Conservation (phyloP, 345 rosid species). For the Gossypium anomalum region DNA sequence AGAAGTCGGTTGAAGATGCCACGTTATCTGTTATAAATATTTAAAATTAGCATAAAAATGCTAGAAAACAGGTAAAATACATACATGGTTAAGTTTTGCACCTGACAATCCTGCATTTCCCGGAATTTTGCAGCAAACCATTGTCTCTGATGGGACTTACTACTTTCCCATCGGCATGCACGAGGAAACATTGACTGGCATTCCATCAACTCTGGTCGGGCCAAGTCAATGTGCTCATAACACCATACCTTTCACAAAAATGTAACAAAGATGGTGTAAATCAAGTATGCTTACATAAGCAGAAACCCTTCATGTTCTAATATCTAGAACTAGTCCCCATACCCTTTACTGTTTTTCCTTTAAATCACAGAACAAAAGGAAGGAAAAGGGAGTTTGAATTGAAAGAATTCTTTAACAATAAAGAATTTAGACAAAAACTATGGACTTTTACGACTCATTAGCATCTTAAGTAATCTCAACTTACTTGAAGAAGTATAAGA, state of each 20-base stretch:
- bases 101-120: conserved; percentile 38
- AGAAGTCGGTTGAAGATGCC: conserved; percentile 33
- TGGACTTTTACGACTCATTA: neutral
- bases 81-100: neutral
- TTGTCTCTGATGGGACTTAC: conserved; percentile 29
- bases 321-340: neutral
- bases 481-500: conserved; percentile 44
- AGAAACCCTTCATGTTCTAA: neutral
- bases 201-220: conserved; percentile 31
- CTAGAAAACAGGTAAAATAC: neutral
- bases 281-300: neutral
- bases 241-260: conserved; percentile 34
- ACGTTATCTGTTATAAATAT: conserved; percentile 29
- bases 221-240: conserved; percentile 44
- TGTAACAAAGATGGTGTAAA: neutral
- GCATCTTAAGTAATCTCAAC: neutral
- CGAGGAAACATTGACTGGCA: conserved; percentile 30
- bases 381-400: neutral
- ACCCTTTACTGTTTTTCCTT: neutral
- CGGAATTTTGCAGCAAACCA: conserved; percentile 27
- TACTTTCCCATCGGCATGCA: conserved; percentile 40
- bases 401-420: neutral
- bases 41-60: conserved; percentile 6
- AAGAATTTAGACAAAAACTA: neutral
- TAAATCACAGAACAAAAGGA: neutral